Evolutionary conservation across 176 grass and related monocot genomes (phyloP).

Genomic region (Avena eriantha): DNA sequence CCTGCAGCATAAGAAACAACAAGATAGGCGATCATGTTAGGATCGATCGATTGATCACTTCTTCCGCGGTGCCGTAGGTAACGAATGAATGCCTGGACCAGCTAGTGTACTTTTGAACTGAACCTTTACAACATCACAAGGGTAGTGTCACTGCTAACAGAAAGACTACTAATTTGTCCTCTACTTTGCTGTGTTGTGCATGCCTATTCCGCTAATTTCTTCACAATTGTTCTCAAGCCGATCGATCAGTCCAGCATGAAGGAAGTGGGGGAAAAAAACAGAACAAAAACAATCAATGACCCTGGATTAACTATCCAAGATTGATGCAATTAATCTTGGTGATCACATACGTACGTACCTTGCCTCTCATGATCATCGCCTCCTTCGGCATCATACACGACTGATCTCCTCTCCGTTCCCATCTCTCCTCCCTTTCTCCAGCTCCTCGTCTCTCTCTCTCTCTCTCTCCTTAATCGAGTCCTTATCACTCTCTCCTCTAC

Average conservation of each 20-base stretch:
- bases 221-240: background rate
- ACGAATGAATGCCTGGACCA: no score
- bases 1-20: constrained; percentile 38
- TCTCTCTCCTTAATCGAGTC: background rate
- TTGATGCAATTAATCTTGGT: background rate
- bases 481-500: background rate
- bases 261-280: background rate
- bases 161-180: background rate
- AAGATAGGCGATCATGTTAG: background rate
- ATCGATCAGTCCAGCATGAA: background rate
- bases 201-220: background rate
- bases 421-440: background rate
- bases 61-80: background rate
- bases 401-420: constrained; percentile 67
- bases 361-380: constrained; percentile 77
- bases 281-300: background rate
- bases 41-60: background rate
- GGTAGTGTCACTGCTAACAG: constrained; percentile 9
- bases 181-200: background rate
- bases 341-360: constrained; percentile 56
- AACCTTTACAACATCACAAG: background rate
- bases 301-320: background rate
- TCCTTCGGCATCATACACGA: constrained; percentile 58
- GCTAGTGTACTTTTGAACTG: no score
- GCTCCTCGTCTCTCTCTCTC: background rate